Conservation (phyloP, 371 early-diverging fungal species). For the Syncephalastrum monosporum region DNA sequence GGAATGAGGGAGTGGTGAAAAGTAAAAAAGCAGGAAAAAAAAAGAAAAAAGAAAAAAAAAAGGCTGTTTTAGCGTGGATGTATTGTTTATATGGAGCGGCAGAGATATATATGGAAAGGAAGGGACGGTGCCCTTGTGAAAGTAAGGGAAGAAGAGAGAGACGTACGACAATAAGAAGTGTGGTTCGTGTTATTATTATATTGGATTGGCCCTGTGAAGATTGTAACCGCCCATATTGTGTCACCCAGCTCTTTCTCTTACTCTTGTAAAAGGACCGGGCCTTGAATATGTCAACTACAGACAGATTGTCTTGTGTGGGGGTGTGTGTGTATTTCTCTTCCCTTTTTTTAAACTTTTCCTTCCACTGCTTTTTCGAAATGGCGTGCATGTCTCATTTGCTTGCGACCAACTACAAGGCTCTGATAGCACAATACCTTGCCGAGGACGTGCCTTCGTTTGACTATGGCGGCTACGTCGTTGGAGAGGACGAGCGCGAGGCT, state of each 20-base stretch:
- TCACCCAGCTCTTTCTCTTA: too few species aligned
- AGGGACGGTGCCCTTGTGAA: not conserved
- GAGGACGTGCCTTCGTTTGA: slow-evolving; percentile 98
- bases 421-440: slow-evolving; percentile 78
- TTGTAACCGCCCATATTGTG: too few species aligned
- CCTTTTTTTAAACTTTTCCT: slow-evolving; percentile 2
- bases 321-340: not conserved
- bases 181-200: not conserved
- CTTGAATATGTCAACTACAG: too few species aligned
- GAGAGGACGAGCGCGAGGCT: slow-evolving; percentile 82
- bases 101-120: slow-evolving; percentile 9
- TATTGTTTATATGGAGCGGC: slow-evolving; percentile 4
- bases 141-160: slow-evolving; percentile 2
- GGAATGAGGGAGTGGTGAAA: slow-evolving; percentile 11
- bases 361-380: slow-evolving; percentile 19
- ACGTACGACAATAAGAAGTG: slow-evolving; percentile 1
- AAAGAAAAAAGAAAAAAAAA: slow-evolving; percentile 1
- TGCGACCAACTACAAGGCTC: slow-evolving; percentile 67
- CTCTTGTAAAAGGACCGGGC: too few species aligned
- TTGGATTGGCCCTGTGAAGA: slow-evolving; percentile 1
- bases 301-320: too few species aligned
- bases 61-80: not conserved
- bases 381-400: slow-evolving; percentile 61
- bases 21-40: not conserved
- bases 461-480: slow-evolving; percentile 96